Conservation (phyloP, 1,284 basidiomycete species). For the Trichosporon ovoides region DNA sequence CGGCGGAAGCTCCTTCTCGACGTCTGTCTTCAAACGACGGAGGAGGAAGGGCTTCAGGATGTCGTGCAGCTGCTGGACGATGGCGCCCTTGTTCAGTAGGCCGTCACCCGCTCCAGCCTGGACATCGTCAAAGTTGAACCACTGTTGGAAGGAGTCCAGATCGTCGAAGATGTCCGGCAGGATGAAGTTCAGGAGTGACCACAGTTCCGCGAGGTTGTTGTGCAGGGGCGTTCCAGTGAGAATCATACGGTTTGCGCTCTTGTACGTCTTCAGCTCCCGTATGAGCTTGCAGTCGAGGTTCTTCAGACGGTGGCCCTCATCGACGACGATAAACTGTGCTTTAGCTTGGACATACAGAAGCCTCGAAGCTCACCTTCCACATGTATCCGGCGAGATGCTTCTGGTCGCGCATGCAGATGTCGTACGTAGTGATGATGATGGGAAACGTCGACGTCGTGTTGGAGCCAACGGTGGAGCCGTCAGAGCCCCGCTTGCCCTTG, state of each 20-base stretch:
- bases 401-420: conserved; percentile 83
- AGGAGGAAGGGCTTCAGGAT: conserved; percentile 95
- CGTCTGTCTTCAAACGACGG: conserved; percentile 83
- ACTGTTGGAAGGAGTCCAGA: conserved; percentile 81
- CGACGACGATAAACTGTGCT: conserved; percentile 74
- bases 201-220: conserved; percentile 92
- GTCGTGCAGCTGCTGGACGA: conserved; percentile 77
- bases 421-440: conserved; percentile 77
- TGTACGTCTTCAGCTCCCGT: conserved; percentile 82
- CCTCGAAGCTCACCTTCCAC: conserved; percentile 57
- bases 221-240: conserved; percentile 90
- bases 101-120: conserved; percentile 26
- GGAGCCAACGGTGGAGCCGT: conserved; percentile 14
- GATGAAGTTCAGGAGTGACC: conserved; percentile 92
- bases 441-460: conserved; percentile 42
- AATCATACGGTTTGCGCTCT: conserved; percentile 79
- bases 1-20: conserved; percentile 67
- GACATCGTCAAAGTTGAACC: conserved; percentile 57
- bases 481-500: conserved; percentile 23
- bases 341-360: background rate
- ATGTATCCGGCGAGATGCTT: conserved; percentile 61
- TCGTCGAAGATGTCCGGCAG: conserved; percentile 88
- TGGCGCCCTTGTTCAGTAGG: conserved; percentile 55
- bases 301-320: conserved; percentile 76
- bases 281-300: conserved; percentile 56